phyloP scores from a whole-genome alignment of 2,329 filamentous ascomycete genomes.

The Corniculantispora saksenae region DNA sequence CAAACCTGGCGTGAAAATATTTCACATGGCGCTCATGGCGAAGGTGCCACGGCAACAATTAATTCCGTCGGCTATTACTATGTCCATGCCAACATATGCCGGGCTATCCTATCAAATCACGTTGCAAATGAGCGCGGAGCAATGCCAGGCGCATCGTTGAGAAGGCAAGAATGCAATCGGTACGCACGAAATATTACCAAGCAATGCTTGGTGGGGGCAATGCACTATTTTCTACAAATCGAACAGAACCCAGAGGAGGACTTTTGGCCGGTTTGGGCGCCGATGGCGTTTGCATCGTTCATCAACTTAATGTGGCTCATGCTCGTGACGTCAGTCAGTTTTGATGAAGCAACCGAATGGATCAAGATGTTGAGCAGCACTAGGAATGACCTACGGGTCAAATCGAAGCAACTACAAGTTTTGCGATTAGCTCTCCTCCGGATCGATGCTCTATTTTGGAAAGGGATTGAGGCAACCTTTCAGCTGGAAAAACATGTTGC shows the following conservation, averaged over 20 bases:
- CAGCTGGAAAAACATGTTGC: not conserved
- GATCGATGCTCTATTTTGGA: not conserved
- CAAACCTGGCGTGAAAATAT: not conserved
- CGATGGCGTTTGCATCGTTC: not conserved
- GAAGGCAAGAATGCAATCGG: not conserved
- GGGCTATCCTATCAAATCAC: not conserved
- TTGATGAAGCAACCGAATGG: not conserved
- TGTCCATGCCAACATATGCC: not conserved
- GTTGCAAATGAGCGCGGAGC: not conserved
- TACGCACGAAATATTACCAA: not conserved
- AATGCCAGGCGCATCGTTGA: not conserved
- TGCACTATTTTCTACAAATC: not conserved
- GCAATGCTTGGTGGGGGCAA: not conserved
- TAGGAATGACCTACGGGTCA: not conserved
- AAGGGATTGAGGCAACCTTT: not conserved
- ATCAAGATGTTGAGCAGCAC: not conserved
- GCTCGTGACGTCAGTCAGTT: not conserved
- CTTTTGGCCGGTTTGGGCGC: not conserved
- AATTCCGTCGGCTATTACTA: not conserved
- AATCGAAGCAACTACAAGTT: not conserved
- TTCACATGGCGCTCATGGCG: not conserved
- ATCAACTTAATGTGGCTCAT: not conserved
- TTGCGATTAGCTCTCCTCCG: not conserved
- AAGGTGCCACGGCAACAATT: not conserved
- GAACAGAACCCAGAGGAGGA: not conserved